These are phyloP conservation scores for Aechmea fasciata DNA, from an alignment of 176 grass and related monocot genomes.

Conservation along the genomic window DNA sequence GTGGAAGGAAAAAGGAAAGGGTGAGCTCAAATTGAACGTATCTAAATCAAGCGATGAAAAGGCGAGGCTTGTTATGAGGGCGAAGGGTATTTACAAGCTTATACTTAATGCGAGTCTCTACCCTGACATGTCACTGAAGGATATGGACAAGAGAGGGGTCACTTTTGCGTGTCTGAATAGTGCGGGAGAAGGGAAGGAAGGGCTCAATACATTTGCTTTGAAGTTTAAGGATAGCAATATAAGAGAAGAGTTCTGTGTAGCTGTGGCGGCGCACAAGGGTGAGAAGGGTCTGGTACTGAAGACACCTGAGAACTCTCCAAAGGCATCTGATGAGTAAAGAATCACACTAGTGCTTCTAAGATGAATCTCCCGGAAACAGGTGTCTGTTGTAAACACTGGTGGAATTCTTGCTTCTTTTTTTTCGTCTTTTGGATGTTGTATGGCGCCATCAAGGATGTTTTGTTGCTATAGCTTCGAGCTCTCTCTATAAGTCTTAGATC, in stretches of 20 bases:
- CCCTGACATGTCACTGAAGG: constrained; percentile 70
- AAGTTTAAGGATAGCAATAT: constrained; percentile 76
- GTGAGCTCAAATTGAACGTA: constrained; percentile 81
- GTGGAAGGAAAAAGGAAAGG: constrained; percentile 98
- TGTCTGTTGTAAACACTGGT: not conserved
- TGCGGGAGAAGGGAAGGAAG: constrained; percentile 39
- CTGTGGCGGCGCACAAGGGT: constrained; percentile 39
- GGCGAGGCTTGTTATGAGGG: constrained; percentile 74
- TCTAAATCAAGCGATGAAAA: constrained; percentile 46
- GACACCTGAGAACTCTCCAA: constrained; percentile 32
- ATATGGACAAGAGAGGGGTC: constrained; percentile 95
- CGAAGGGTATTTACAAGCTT: constrained; percentile 81
- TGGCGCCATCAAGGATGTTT: not conserved
- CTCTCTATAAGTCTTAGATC: too few relatives aligned
- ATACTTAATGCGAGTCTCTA: constrained; percentile 81
- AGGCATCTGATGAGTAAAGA: constrained; percentile 27
- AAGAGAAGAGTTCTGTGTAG: constrained; percentile 60
- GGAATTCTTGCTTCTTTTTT: not conserved
- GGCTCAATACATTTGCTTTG: constrained; percentile 59
- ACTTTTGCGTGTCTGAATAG: constrained; percentile 92
- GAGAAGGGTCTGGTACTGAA: constrained; percentile 17
- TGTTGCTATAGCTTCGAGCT: not conserved
- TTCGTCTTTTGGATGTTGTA: not conserved
- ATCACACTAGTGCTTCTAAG: not conserved
- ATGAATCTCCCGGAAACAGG: not conserved